Conservation (phyloP, 1,284 basidiomycete genomes). For the Moesziomyces globuligerus region DNA sequence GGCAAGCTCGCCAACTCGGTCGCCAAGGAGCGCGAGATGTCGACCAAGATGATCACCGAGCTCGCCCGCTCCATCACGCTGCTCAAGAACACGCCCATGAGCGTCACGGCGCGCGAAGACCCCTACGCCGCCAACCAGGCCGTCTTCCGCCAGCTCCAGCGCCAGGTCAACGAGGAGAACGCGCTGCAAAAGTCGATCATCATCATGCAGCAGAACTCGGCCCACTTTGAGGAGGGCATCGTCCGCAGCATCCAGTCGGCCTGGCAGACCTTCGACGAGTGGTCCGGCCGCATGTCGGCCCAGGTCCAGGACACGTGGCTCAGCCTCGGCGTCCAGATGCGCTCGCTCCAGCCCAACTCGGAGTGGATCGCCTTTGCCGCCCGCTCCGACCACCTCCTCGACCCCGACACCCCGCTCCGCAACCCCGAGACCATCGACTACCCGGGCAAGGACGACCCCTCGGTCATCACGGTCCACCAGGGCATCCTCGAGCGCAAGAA, state of each 20-base stretch:
- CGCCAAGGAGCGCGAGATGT: constrained; percentile 91
- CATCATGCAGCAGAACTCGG: constrained; percentile 97
- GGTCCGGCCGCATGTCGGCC: constrained; percentile 82
- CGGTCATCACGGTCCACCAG: constrained; percentile 85
- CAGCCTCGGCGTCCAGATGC: constrained; percentile 80
- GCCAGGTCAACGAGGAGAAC: constrained; percentile 93
- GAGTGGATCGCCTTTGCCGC: constrained; percentile 98
- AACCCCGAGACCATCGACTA: constrained; percentile 77
- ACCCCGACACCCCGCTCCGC: constrained; percentile 85
- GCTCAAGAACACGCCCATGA: constrained; percentile 95
- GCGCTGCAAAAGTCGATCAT: constrained; percentile 97
- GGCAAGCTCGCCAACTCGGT: constrained; percentile 93
- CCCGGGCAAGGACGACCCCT: constrained; percentile 92
- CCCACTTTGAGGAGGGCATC: constrained; percentile 96
- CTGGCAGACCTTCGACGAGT: constrained; percentile 97
- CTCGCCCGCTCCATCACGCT: constrained; percentile 86
- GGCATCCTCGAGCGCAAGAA: constrained; percentile 96
- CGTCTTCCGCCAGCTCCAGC: constrained; percentile 87
- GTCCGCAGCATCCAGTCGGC: constrained; percentile 94
- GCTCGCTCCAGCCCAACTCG: constrained; percentile 84
- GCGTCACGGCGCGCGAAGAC: constrained; percentile 82
- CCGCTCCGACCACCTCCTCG: constrained; percentile 91
- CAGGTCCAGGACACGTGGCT: constrained; percentile 85
- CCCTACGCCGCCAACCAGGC: constrained; percentile 82
- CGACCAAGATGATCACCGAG: constrained; percentile 86